A percentile compares a stretch with the other conserved stretches of the same genome.
phyloP scores from a whole-genome alignment of 148 eudicot genomes.

The Vaccinium corymbosum region DNA sequence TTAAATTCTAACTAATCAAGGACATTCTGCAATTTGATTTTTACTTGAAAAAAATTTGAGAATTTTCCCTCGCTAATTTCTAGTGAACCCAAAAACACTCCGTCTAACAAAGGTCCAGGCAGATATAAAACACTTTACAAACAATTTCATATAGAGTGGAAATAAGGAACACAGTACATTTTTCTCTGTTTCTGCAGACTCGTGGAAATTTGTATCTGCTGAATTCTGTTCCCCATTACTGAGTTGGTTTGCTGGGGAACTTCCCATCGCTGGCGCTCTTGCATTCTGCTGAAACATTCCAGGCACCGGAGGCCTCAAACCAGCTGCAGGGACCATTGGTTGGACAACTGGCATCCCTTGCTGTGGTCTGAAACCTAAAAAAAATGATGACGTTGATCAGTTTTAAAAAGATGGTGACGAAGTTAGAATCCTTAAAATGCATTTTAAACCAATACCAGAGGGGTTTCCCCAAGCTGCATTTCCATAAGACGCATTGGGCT shows the following conservation, averaged over 20 bases:
- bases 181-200: constrained; percentile 46
- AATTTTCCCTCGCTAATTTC: neutral
- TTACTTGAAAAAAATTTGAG: neutral
- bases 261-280: constrained; percentile 33
- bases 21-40: neutral
- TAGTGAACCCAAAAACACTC: constrained; percentile 6
- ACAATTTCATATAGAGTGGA: neutral
- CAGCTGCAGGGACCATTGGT: constrained; percentile 46
- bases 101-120: neutral
- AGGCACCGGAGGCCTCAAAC: constrained; percentile 58
- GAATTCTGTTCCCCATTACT: constrained; percentile 49
- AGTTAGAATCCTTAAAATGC: constrained; percentile 5
- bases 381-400: constrained; percentile 9
- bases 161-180: constrained; percentile 38
- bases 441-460: constrained; percentile 40
- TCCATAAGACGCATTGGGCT: constrained; percentile 60
- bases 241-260: constrained; percentile 39
- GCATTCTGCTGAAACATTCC: constrained; percentile 40
- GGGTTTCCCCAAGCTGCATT: constrained; percentile 62
- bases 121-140: neutral
- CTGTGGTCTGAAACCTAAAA: constrained; percentile 63
- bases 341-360: constrained; percentile 57
- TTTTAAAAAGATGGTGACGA: neutral
- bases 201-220: constrained; percentile 34
- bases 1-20: constrained; percentile 1